Evolutionary conservation across 805 yeast genomes (phyloP).

Genomic region (Saccharomycopsis sp.): DNA sequence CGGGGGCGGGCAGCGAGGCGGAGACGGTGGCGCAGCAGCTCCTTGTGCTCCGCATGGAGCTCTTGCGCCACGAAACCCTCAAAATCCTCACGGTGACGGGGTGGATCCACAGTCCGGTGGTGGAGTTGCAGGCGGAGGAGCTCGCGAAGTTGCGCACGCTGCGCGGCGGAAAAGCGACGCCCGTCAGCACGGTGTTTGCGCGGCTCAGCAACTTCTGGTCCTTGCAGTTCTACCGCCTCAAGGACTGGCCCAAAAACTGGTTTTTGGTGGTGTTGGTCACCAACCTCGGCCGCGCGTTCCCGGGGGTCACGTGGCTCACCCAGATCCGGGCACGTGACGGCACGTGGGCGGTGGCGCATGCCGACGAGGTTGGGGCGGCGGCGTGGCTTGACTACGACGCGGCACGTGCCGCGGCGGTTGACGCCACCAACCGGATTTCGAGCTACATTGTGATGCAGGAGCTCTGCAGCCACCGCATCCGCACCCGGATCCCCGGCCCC

Average conservation of each 20-base stretch:
- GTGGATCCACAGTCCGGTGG: constrained; percentile 18
- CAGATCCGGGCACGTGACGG: constrained; percentile 12
- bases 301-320: constrained; percentile 15
- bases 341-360: constrained; percentile 12
- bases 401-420: constrained; percentile 1
- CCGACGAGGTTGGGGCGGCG: not conserved
- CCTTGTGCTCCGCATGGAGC: constrained; percentile 16
- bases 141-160: constrained; percentile 4
- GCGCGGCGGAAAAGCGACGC: not conserved
- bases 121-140: constrained; percentile 9
- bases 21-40: constrained; percentile 14
- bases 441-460: constrained; percentile 19
- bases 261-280: constrained; percentile 14
- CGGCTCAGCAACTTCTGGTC: constrained; percentile 13
- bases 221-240: constrained; percentile 16
- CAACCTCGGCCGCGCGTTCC: not conserved
- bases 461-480: constrained; percentile 7
- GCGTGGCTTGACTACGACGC: constrained; percentile 7
- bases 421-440: constrained; percentile 16
- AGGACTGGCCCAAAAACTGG: constrained; percentile 21
- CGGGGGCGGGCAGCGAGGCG: constrained; percentile 2
- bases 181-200: not conserved
- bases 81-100: constrained; percentile 18
- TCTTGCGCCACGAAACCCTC: constrained; percentile 18
- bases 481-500: constrained; percentile 8